Evolutionary conservation across 306 rosid genomes (phyloP), one percentile per base, ranked within the genome.

Genomic region (Elaeagnus macrophylla): DNA sequence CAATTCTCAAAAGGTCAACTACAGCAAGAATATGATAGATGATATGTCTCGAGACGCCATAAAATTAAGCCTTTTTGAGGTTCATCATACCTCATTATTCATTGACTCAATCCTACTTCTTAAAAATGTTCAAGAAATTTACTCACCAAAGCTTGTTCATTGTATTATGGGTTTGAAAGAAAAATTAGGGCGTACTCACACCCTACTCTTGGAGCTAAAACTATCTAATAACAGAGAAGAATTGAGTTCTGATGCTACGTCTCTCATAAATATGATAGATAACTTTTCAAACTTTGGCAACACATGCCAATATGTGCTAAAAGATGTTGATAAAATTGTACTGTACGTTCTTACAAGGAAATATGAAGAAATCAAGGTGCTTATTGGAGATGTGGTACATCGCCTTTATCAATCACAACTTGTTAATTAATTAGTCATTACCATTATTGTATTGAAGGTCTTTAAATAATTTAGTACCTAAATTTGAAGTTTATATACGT

Each of bases 351-450:
- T 76, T 12, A 64, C 12, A 3, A 14, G 51, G n/a, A 75, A 61
- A 63, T 17, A 70, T 7, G 44, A 66, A 45, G 76, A 62, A 18
- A 36, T 75, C 49, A 49, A 39, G 32, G 6, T 66, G 54, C 71
- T 66, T 50, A n/a, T 17, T 10, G 25, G 37, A 0, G 52, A 37
- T 12, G 53, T 58, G 39, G 18, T 25, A 7, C 48, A 15, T n/a
- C 47, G 14, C 11, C 41, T 58, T 58, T 8, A 16, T 45, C 12
- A 38, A 1, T 25, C 45, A 5, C 47, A 54, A 32, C 38, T 40
- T 43, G n/a, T n/a, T n/a, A n/a, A n/a, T n/a, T n/a, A n/a, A n/a
- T n/a, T n/a, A n/a, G n/a, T n/a, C n/a, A n/a, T n/a, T n/a, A n/a
- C n/a, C n/a, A n/a, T n/a, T n/a, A n/a, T n/a, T n/a, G n/a, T n/a